phyloP scores from a whole-genome alignment of 2,329 filamentous ascomycete species.

The Talaromyces sp. region DNA sequence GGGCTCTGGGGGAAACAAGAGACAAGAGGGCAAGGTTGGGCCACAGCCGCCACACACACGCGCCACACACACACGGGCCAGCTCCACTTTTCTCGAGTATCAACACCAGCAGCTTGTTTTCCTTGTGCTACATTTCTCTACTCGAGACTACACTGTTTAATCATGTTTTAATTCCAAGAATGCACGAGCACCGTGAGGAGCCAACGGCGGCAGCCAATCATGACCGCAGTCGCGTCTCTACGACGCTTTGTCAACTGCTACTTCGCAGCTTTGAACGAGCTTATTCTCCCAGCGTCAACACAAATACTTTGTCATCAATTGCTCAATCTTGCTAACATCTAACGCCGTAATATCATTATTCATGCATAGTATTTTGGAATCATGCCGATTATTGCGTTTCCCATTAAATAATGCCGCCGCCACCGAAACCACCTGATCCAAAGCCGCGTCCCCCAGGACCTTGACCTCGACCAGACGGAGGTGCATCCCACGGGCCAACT shows the following conservation, averaged over 20 bases:
- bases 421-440: conserved; percentile 37
- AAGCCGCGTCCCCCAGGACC: conserved; percentile 44
- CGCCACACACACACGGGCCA: neutral
- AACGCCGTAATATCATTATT: conserved; percentile 46
- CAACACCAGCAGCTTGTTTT: neutral
- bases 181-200: neutral
- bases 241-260: neutral
- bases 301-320: neutral
- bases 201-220: neutral
- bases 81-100: neutral
- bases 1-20: neutral
- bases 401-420: conserved; percentile 35
- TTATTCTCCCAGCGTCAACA: neutral
- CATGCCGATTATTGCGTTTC: neutral
- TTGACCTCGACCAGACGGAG: conserved; percentile 42
- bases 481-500: conserved; percentile 62
- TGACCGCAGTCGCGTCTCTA: neutral
- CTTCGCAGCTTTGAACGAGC: neutral
- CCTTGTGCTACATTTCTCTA: neutral
- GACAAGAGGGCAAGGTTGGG: conserved; percentile 8
- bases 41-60: neutral
- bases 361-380: conserved; percentile 2
- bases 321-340: neutral
- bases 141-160: neutral
- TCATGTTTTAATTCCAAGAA: neutral